Evolutionary conservation across 345 rosid species (phyloP).

Genomic region (Syzygium grande): DNA sequence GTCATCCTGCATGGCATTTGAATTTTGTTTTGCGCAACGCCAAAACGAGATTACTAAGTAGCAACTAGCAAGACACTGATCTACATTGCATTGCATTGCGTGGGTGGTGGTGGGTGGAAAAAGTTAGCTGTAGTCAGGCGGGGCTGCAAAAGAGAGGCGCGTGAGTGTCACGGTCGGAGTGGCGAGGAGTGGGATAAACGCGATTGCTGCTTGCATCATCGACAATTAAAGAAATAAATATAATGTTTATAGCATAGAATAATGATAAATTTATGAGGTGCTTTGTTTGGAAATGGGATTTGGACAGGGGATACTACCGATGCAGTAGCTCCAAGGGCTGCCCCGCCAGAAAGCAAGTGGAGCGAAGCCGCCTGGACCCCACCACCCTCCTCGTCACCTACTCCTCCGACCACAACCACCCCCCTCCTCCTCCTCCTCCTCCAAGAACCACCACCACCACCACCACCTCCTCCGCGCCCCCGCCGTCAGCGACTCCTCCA

Average conservation of each 20-base stretch:
- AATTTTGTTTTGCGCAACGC: too few relatives aligned
- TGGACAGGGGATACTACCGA: slow-evolving; percentile 65
- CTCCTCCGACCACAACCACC: slow-evolving; percentile 69
- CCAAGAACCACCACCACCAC: slow-evolving; percentile 17
- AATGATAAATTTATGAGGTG: background rate
- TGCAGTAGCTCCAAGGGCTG: slow-evolving; percentile 80
- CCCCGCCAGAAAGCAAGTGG: slow-evolving; percentile 79
- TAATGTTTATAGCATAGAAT: background rate
- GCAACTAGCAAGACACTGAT: too few relatives aligned
- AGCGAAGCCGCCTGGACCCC: slow-evolving; percentile 67
- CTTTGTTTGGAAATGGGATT: background rate
- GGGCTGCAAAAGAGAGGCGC: background rate
- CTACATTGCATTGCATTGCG: background rate
- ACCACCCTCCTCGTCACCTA: slow-evolving; percentile 47
- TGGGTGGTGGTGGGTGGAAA: background rate
- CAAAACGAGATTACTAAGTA: too few relatives aligned
- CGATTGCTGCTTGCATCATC: background rate
- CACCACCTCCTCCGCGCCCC: slow-evolving; percentile 32
- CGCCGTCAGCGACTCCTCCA: slow-evolving; percentile 12
- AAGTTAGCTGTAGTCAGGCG: background rate
- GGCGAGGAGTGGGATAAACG: background rate
- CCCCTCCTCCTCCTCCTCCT: slow-evolving; percentile 38
- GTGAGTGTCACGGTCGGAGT: background rate
- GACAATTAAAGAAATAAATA: background rate
- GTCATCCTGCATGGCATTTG: too few relatives aligned